Base-by-base conservation (phyloP, 148 eudicot species). In the Mesembryanthemum crystallinum region DNA sequence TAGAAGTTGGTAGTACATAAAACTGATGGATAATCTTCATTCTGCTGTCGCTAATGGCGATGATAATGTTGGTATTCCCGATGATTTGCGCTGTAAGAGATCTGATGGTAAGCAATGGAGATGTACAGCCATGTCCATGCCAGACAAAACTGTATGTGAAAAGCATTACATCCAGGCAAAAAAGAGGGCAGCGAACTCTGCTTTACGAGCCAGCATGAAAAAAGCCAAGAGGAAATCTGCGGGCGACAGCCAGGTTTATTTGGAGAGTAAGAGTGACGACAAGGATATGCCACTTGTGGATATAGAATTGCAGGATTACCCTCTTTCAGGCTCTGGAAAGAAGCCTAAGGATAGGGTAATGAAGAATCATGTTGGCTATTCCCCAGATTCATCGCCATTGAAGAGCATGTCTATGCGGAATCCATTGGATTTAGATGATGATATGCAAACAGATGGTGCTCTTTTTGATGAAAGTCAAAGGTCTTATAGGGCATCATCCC, bases 81-180 rank as follows among this genome's bases (percentile, higher is more conserved):
- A 92, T 87, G 97, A 92, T 89, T 85, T 94, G 77, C 86, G 96
- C 15, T 92, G 97, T 82, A 92, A 94, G 89, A 92, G 97, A 84
- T 94, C 97, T 0, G 97, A 94, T 86, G 97, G 97, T 71, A 94
- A 92, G 70, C 98, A 92, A 67, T 94, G 98, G 98, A 90, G 98
- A 86, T 94, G 98, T 83, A 92, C 97, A 18, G 97, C 96, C 54
- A 81, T 90, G 95, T 94, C 97, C 73, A 94, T 94, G 98, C 98
- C 93, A 12, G 98, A 94, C 77, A 94, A 94, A 77, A 94, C 96
- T 11, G 98, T 92, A 25, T 94, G 98, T 67, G 98, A 94, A 78
- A 94, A 94, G 85, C 98, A 94, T 79, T 94, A 94, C 80, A 85
- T 90, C 77, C 98, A 94, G 82, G 98, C 98, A 8, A 92, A 94